Evolutionary conservation across 2,329 filamentous ascomycete genomes (phyloP).

Genomic region (Fusarium protoensiforme): DNA sequence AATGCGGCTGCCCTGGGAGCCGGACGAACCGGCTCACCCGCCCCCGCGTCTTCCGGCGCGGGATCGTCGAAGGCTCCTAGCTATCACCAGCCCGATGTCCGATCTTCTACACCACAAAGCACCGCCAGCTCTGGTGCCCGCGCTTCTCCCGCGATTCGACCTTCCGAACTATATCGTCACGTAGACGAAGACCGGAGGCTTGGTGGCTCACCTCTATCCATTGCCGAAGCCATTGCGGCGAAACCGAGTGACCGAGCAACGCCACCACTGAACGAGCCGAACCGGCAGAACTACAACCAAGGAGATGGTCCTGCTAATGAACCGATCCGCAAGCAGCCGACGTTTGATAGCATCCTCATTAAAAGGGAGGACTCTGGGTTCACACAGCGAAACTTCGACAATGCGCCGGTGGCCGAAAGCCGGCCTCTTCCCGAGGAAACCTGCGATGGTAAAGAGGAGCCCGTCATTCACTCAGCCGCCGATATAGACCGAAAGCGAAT

Average conservation of each 20-base stretch:
- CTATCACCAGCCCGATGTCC: slow-evolving; percentile 32
- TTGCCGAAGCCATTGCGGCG: slow-evolving; percentile 61
- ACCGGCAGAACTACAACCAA: slow-evolving; percentile 4
- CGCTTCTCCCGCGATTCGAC: slow-evolving; percentile 73
- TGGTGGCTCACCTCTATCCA: slow-evolving; percentile 67
- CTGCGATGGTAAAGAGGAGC: slow-evolving; percentile 7
- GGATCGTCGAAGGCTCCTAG: slow-evolving; percentile 28
- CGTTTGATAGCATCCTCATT: slow-evolving; percentile 35
- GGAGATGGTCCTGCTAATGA: slow-evolving; percentile 6
- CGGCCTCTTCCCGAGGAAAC: slow-evolving; percentile 3
- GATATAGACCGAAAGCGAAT: slow-evolving; percentile 45
- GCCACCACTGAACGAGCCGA: slow-evolving; percentile 18
- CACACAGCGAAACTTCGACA: background rate
- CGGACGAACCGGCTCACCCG: slow-evolving; percentile 34
- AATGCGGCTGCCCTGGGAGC: slow-evolving; percentile 22
- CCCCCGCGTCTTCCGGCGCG: slow-evolving; percentile 22
- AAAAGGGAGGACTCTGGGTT: slow-evolving; percentile 23
- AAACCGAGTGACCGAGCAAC: slow-evolving; percentile 49
- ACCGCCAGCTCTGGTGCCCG: slow-evolving; percentile 50
- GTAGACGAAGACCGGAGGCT: slow-evolving; percentile 71
- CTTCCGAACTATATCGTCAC: slow-evolving; percentile 81
- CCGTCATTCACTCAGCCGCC: slow-evolving; percentile 14
- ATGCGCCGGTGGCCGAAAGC: slow-evolving; percentile 2
- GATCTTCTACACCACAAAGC: slow-evolving; percentile 41
- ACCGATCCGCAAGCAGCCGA: slow-evolving; percentile 29